Evolutionary conservation across 108 stramenopile species (phyloP), one percentile per base, ranked within the genome.

Genomic region (Discostella pseudostelligera): DNA sequence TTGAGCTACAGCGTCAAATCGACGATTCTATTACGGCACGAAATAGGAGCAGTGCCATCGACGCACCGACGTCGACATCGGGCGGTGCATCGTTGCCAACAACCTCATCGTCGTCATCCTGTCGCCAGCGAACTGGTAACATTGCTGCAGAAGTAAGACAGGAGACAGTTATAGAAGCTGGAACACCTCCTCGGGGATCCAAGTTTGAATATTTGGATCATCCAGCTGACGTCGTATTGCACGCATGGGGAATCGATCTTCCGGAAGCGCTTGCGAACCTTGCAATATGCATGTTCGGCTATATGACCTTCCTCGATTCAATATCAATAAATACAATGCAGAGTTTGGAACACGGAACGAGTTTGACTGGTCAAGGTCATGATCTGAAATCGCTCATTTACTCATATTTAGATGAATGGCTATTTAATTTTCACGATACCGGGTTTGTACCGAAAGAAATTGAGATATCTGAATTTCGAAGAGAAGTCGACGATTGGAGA

Each of bases 201-300:
- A 35, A 59, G 21, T 83, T 65, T 55, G 81, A 84, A 70, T 80
- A 90, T 59, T 57, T 92, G 12, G 80, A 88, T 56, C 91, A 92
- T 76, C 87, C 91, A 26, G 91, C 91, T 37, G 91, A 92, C 63
- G 78, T 90, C 26, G 81, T 89, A 32, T 74, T 89, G 21, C 91
- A 92, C 67, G 70, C 82, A 21, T 92, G 78, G 89, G 89, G 89
- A 14, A 46, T 39, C 7, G 56, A 68, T 53, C 44, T 89, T 16
- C 48, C 29, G 29, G 39, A 61, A 25, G 72, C 87, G 9, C 64
- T 91, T 9, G 39, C 37, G 22, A 28, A 80, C 20, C 54, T 88
- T 22, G 69, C 72, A 3, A n/a, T 70, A 12, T 68, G 77, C 57
- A 86, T 92, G 87, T 86, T 89, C 50, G 87, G 85, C 43, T 84